Conservation (phyloP, 441 rosid genomes). For the Hura crepitans region DNA sequence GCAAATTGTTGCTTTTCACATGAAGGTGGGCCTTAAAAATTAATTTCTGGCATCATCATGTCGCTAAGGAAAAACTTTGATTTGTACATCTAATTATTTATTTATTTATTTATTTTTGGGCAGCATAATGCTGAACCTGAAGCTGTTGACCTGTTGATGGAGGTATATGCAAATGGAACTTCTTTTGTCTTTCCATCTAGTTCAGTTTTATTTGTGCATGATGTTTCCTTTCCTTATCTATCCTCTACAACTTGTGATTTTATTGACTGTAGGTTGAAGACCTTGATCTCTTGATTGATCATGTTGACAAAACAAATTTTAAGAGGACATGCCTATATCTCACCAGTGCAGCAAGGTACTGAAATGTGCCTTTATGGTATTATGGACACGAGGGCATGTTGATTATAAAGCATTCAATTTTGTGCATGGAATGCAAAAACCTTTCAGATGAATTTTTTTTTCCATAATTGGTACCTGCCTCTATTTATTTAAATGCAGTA, state of each 20-base stretch:
- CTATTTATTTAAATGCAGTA: too few species aligned
- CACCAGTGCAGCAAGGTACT: slow-evolving; percentile 84
- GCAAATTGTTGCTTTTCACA: slow-evolving; percentile 94
- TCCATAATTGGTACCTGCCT: too few species aligned
- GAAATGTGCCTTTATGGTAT: slow-evolving; percentile 9
- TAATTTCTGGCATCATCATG: slow-evolving; percentile 7
- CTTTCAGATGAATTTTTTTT: too few species aligned
- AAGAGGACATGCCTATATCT: slow-evolving; percentile 89
- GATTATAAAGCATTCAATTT: not conserved
- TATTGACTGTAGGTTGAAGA: slow-evolving; percentile 64
- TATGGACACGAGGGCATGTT: too few species aligned
- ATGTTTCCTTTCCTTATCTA: not conserved
- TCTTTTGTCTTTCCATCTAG: not conserved
- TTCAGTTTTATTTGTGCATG: not conserved
- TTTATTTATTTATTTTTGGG: slow-evolving; percentile 21
- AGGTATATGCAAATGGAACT: slow-evolving; percentile 33
- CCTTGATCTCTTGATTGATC: slow-evolving; percentile 80
- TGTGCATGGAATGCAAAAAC: too few species aligned
- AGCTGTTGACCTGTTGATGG: slow-evolving; percentile 97
- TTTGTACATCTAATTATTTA: not conserved
- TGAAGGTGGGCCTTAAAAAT: slow-evolving; percentile 55
- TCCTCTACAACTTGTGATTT: slow-evolving; percentile 7
- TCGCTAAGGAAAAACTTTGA: not conserved
- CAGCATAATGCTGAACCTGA: slow-evolving; percentile 99
- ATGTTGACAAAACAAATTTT: slow-evolving; percentile 83